Base-by-base conservation (phyloP, 306 rosid genomes). In the Quercus agrifolia region DNA sequence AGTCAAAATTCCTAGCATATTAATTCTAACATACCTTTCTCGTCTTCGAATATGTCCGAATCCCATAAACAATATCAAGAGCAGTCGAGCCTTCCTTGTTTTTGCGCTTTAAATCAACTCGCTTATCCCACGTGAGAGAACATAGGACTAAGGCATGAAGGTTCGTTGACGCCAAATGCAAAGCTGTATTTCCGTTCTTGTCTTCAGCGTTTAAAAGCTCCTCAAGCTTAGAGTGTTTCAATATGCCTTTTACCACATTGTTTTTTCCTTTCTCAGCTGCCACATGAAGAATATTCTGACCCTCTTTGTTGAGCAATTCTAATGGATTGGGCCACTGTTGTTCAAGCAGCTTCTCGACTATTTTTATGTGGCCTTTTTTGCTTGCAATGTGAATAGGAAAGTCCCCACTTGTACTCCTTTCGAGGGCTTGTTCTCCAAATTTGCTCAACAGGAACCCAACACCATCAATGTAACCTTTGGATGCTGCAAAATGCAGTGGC, bases 281-380 rank as follows among this genome's bases (percentile, higher is more conserved):
- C 4, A 80, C 75, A 11, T 84, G 87, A 49, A 84, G 77, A 66
- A 84, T 49, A 7, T 80, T 80, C 14, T 74, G 81, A 4, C 69
- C 67, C 2, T 28, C 33, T 12, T 49, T 3, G 2, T 56, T 73
- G 9, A 52, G 57, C 2, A 55, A 18, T 12, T 25, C 25, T 13
- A 3, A 55, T 0, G 71, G 6, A 8, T 15, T 13, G 1, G 76
- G 46, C 71, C 76, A 80, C 5, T 74, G 55, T 25, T 6, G 38
- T 55, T 57, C 17, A 10, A 84, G 79, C 21, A 80, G 66, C 59
- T 54, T 23, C 7, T 62, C 27, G 1, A 71, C 70, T 9, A 76
- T 28, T 0, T 56, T 4, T 56, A 59, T 2, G 8, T 56, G 68
- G 6, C 79, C 77, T n/a, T 15, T 46, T 70, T 57, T 33, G 46